These are phyloP conservation scores for Zhuliangozyma blackwelliae DNA, from an alignment of 1,139 yeast species.

Conservation along the genomic window DNA sequence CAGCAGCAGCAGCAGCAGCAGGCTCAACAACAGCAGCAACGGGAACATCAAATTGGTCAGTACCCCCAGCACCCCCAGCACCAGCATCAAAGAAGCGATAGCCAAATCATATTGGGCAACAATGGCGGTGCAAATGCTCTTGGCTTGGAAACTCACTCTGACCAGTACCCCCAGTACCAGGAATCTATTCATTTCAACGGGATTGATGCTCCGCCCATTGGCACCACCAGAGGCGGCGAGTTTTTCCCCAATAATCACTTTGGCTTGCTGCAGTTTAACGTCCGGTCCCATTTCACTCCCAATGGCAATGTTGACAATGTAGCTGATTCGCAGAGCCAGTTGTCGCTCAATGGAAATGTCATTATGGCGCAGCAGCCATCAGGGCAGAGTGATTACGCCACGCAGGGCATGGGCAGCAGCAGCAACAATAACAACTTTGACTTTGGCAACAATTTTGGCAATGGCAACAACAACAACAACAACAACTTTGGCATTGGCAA, in stretches of 20 bases:
- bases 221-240: slow-evolving; percentile 7
- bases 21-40: not conserved
- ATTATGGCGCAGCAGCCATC: not conserved
- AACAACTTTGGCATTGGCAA: slow-evolving; percentile 1
- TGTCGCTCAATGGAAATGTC: not conserved
- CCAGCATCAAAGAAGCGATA: not conserved
- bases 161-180: slow-evolving; percentile 15
- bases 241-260: slow-evolving; percentile 1
- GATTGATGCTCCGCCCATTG: slow-evolving; percentile 9
- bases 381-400: not conserved
- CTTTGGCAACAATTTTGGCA: not conserved
- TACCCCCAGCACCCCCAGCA: slow-evolving; percentile 1
- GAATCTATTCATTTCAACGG: slow-evolving; percentile 5
- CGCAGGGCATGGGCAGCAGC: slow-evolving; percentile 1
- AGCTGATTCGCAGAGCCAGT: not conserved
- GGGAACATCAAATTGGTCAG: not conserved
- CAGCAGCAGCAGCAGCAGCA: slow-evolving; percentile 4
- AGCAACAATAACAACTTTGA: slow-evolving; percentile 1
- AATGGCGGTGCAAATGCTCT: not conserved
- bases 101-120: not conserved
- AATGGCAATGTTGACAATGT: slow-evolving; percentile 1
- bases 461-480: slow-evolving; percentile 1
- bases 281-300: not conserved
- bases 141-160: slow-evolving; percentile 5
- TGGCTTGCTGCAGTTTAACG: too few relatives aligned